Conservation (phyloP, 2,329 filamentous ascomycete genomes). For the Torrubiellomyces zombiae region DNA sequence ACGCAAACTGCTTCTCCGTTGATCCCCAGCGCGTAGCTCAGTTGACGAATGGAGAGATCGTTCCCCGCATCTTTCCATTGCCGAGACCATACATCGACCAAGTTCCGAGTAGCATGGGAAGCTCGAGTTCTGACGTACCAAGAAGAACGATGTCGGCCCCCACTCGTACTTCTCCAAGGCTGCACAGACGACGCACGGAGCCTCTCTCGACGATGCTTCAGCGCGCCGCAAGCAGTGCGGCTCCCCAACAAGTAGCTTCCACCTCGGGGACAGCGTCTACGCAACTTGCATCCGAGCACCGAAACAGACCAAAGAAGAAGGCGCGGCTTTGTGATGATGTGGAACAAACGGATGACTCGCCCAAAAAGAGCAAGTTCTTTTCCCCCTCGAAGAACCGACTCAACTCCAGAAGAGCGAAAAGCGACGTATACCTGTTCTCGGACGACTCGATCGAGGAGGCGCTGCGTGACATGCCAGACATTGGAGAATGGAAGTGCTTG, state of each 20-base stretch:
- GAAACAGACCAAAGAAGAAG: constrained; percentile 36
- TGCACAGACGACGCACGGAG: constrained; percentile 34
- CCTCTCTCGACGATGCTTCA: constrained; percentile 29
- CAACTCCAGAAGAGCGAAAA: constrained; percentile 14
- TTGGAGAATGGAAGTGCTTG: constrained; percentile 27
- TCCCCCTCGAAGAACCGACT: constrained; percentile 12
- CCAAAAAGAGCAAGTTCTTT: constrained; percentile 39
- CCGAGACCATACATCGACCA: constrained; percentile 38
- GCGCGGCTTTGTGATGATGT: constrained; percentile 33
- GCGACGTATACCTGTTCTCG: constrained; percentile 30
- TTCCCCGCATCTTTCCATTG: constrained; percentile 40
- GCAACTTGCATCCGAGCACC: constrained; percentile 9
- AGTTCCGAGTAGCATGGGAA: too few relatives aligned
- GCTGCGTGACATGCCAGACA: constrained; percentile 31
- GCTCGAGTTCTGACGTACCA: too few relatives aligned
- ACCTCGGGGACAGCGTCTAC: constrained; percentile 2
- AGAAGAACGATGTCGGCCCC: constrained; percentile 6
- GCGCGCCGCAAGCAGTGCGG: constrained; percentile 9
- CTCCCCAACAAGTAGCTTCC: constrained; percentile 5
- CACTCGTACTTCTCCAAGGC: constrained; percentile 19
- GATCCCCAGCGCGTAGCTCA: constrained; percentile 30
- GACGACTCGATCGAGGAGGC: constrained; percentile 42
- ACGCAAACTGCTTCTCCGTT: constrained; percentile 41
- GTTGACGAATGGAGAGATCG: constrained; percentile 30
- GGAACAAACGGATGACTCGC: constrained; percentile 14